phyloP scores from a whole-genome alignment of 768 basidiomycete genomes.

The Daedalea quercina region DNA sequence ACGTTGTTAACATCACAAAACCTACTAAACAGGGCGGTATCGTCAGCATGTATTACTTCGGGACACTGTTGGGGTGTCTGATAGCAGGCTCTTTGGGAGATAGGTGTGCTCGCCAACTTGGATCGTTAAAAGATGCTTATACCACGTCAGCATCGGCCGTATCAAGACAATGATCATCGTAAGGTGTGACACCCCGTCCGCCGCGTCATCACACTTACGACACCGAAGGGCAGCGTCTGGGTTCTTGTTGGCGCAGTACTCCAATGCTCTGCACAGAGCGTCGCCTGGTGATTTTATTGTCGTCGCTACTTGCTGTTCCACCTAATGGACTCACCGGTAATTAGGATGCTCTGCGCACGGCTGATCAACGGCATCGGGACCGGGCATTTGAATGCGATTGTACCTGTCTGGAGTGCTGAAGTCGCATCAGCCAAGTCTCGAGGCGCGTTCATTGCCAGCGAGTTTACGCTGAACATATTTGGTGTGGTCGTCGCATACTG shows the following conservation, averaged over 20 bases:
- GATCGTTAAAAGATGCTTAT: not conserved
- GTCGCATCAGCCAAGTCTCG: slow-evolving; percentile 38
- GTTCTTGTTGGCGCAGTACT: slow-evolving; percentile 36
- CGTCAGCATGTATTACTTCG: slow-evolving; percentile 40
- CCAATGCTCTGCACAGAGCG: slow-evolving; percentile 36
- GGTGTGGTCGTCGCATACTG: slow-evolving; percentile 41
- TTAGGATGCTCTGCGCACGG: slow-evolving; percentile 39
- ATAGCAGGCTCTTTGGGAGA: slow-evolving; percentile 36
- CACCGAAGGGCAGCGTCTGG: slow-evolving; percentile 29
- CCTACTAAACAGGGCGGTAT: slow-evolving; percentile 39
- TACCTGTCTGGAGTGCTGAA: slow-evolving; percentile 40
- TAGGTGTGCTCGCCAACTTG: slow-evolving; percentile 6
- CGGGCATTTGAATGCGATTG: slow-evolving; percentile 36
- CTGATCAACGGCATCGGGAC: slow-evolving; percentile 39
- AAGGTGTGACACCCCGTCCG: not conserved
- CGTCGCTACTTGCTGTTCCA: too few species aligned
- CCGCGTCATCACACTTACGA: not conserved
- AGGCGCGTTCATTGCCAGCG: slow-evolving; percentile 38
- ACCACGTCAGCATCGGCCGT: slow-evolving; percentile 26
- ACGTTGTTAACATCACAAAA: slow-evolving; percentile 35
- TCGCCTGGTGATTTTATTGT: slow-evolving; percentile 28
- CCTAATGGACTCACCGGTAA: too few species aligned
- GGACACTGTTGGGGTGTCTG: slow-evolving; percentile 34
- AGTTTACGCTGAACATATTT: slow-evolving; percentile 35
- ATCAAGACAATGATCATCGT: slow-evolving; percentile 33